Evolutionary conservation across 148 eudicot genomes (phyloP).

Genomic region (Rhododendron simsii): DNA sequence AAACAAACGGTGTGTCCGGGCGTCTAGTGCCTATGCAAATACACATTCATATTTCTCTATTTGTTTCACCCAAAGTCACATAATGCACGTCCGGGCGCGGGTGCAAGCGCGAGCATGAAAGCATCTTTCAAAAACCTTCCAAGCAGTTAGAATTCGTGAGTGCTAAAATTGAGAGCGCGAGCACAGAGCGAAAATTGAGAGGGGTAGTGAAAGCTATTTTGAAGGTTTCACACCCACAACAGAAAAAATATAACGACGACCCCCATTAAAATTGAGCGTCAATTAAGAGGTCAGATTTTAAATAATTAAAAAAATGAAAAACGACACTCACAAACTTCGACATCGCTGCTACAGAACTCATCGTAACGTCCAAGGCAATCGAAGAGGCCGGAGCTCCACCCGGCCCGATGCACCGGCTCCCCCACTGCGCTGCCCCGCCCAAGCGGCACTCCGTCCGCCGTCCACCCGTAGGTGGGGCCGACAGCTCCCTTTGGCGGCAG

Average conservation of each 20-base stretch:
- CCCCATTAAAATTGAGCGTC: not conserved
- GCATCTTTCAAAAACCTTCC: too few species aligned
- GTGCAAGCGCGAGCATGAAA: too few species aligned
- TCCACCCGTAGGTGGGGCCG: constrained; percentile 38
- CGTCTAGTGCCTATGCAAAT: too few species aligned
- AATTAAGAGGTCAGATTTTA: not conserved
- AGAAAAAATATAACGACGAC: not conserved
- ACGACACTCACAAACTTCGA: constrained; percentile 79
- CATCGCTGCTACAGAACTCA: constrained; percentile 69
- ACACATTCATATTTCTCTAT: not conserved
- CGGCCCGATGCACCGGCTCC: constrained; percentile 36
- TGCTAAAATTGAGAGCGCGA: too few species aligned
- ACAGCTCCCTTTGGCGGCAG: constrained; percentile 6
- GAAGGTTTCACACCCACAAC: too few species aligned
- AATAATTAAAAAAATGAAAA: not conserved
- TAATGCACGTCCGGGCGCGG: too few species aligned
- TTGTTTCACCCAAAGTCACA: not conserved
- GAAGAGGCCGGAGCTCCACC: constrained; percentile 52
- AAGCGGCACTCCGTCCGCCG: constrained; percentile 63
- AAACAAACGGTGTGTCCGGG: too few species aligned
- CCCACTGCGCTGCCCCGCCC: constrained; percentile 23
- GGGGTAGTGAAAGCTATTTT: too few species aligned
- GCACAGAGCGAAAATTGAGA: too few species aligned
- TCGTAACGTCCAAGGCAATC: constrained; percentile 70
- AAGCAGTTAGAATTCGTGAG: too few species aligned